Evolutionary conservation across 371 early-diverging fungal species (phyloP), one percentile per base, ranked within the genome.

Genomic region (Amoeboradix gromovi): DNA sequence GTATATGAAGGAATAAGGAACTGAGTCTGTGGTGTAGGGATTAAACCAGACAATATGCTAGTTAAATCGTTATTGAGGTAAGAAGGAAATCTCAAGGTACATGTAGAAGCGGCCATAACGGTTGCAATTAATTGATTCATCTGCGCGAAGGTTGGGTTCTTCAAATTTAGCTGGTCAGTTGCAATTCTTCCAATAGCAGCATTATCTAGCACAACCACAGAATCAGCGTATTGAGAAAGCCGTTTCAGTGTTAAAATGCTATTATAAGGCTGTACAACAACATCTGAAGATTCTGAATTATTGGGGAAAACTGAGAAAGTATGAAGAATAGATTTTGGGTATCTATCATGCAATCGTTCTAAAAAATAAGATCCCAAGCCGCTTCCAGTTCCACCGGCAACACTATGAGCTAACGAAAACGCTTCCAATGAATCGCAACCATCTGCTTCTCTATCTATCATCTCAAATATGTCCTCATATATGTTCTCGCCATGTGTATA

Each of bases 281-380:
- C 94, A 77, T 99, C 99, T 22, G 89, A 88, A 66, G 90, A 85
- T 72, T 92, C 93, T 65, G 31, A 66, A 69, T 92, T 88, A 77
- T 97, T 98, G 1, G 99, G 99, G 74, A 99, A 98, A n/a, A 99
- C 96, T 0, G 96, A 95, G 74, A 95, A 98, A 0, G 98, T 94
- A 73, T 92, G 92, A 69, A 98, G 83, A 67, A 96, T 78, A 76
- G 96, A 97, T 74, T 98, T 98, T 17, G 98, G 98, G 73, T 87
- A 96, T 68, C 92, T 82, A 75, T 98, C 98, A 73, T 88, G 87
- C 66, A 94, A 78, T 68, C 83, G 73, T 75, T 94, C 93, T 17
- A 92, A 73, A 65, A 94, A 69, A 71, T 87, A 91, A 1, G 92
- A 92, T 0, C 95, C 94, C 70, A 92, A 75, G 28, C 96, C 96